phyloP scores from a whole-genome alignment of 441 rosid genomes.

The Erysimum pusillum region DNA sequence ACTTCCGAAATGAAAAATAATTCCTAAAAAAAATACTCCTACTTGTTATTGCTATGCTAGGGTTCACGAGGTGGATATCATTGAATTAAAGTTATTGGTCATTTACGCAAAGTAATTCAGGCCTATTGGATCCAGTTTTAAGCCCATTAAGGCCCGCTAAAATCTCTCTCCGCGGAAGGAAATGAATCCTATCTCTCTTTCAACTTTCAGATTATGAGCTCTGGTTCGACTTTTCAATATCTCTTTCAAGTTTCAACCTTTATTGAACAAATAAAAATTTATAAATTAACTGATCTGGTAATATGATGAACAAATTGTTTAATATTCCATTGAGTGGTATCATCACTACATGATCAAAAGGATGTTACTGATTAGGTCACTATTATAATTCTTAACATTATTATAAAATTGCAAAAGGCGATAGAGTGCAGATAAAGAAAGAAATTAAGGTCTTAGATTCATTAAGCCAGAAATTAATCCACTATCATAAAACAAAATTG shows the following conservation, averaged over 20 bases:
- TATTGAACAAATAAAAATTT: background rate
- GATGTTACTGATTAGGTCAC: slow-evolving; percentile 32
- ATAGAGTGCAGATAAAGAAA: background rate
- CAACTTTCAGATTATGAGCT: slow-evolving; percentile 13
- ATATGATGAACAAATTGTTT: slow-evolving; percentile 26
- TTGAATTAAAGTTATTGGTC: slow-evolving; percentile 6
- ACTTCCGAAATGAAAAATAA: too few relatives aligned
- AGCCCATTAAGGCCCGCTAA: slow-evolving; percentile 27
- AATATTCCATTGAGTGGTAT: slow-evolving; percentile 34
- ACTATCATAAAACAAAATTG: background rate
- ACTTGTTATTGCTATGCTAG: too few relatives aligned
- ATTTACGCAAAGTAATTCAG: background rate
- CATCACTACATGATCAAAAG: slow-evolving; percentile 39
- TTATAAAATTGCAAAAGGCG: slow-evolving; percentile 5
- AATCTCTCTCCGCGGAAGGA: background rate
- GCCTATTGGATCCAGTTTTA: slow-evolving; percentile 11
- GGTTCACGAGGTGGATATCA: background rate
- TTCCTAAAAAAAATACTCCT: too few relatives aligned
- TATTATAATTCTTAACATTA: slow-evolving; percentile 16
- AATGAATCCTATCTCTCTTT: background rate
- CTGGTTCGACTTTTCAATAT: slow-evolving; percentile 24
- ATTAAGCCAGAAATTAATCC: background rate
- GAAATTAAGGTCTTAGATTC: background rate
- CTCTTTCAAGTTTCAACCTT: slow-evolving; percentile 6
- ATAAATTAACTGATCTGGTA: slow-evolving; percentile 3